Conservation (phyloP, 2,329 filamentous ascomycete genomes). For the Microcera coccophila region DNA sequence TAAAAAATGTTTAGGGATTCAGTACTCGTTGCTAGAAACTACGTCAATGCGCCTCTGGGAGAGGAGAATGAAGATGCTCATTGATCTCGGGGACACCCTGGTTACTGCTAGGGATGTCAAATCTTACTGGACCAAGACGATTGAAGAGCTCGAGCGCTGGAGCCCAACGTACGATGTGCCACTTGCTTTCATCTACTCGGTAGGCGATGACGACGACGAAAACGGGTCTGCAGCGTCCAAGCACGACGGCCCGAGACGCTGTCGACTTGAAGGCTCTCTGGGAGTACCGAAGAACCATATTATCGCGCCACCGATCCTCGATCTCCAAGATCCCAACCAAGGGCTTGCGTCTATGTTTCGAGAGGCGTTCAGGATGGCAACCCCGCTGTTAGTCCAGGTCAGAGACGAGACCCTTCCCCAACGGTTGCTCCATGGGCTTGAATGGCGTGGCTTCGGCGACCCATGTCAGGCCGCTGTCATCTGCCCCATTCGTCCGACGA, state of each 20-base stretch:
- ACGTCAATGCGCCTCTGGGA: slow-evolving; percentile 48
- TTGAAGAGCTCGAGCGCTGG: slow-evolving; percentile 42
- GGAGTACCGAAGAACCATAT: slow-evolving; percentile 43
- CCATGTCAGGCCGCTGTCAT: slow-evolving; percentile 63
- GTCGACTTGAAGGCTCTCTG: slow-evolving; percentile 43
- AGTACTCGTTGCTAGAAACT: slow-evolving; percentile 45
- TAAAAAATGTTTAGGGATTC: slow-evolving; percentile 42
- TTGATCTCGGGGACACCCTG: slow-evolving; percentile 45
- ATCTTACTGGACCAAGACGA: slow-evolving; percentile 46
- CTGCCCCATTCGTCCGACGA: slow-evolving; percentile 64
- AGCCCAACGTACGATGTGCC: slow-evolving; percentile 47
- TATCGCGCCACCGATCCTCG: slow-evolving; percentile 38
- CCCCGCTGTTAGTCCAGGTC: slow-evolving; percentile 40
- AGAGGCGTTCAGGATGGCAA: slow-evolving; percentile 35
- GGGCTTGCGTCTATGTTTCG: slow-evolving; percentile 40
- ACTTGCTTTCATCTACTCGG: slow-evolving; percentile 49
- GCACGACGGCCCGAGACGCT: slow-evolving; percentile 34
- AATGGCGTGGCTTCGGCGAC: slow-evolving; percentile 62
- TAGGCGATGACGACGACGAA: slow-evolving; percentile 40
- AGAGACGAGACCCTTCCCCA: slow-evolving; percentile 53
- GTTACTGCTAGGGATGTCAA: slow-evolving; percentile 42
- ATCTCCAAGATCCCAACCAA: slow-evolving; percentile 34
- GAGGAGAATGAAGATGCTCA: slow-evolving; percentile 46
- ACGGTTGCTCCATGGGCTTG: slow-evolving; percentile 55
- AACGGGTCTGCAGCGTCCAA: slow-evolving; percentile 22